Evolutionary conservation across 148 eudicot genomes (phyloP).

Genomic region (Linanthus parryae): DNA sequence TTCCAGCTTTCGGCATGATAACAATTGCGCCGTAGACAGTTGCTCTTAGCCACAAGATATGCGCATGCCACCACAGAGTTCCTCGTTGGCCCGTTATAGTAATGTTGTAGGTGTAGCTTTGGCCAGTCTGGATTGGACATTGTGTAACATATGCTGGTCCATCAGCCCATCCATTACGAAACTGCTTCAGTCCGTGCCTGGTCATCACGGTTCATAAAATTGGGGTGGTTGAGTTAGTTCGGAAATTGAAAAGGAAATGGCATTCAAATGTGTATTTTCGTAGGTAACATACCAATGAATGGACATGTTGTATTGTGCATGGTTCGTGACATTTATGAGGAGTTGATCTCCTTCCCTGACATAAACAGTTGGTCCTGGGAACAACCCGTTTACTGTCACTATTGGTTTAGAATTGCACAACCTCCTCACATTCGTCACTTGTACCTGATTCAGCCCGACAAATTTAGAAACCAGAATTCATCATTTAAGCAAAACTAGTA

Average conservation of each 20-base stretch:
- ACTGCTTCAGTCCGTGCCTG: constrained; percentile 51
- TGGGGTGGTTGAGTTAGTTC: too few species aligned
- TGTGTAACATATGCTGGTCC: constrained; percentile 59
- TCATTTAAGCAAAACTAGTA: too few species aligned
- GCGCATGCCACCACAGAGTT: constrained; percentile 62
- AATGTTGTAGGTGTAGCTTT: constrained; percentile 33
- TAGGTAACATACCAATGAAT: constrained; percentile 64
- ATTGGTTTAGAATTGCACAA: constrained; percentile 65
- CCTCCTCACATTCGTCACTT: constrained; percentile 52
- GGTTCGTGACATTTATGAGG: constrained; percentile 52
- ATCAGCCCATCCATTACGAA: constrained; percentile 57
- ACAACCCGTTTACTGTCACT: constrained; percentile 65
- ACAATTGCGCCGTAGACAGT: constrained; percentile 54
- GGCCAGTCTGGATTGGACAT: constrained; percentile 42
- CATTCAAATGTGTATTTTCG: neutral
- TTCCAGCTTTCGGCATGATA: constrained; percentile 36
- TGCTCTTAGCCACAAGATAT: constrained; percentile 49
- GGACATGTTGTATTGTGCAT: constrained; percentile 48
- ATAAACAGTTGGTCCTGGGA: constrained; percentile 65
- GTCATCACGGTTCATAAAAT: too few species aligned
- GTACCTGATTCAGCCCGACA: constrained; percentile 29
- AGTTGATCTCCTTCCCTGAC: constrained; percentile 61
- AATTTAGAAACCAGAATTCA: too few species aligned
- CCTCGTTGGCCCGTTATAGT: constrained; percentile 45
- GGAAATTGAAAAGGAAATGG: too few species aligned